Evolutionary conservation across 2,329 filamentous ascomycete genomes (phyloP), one percentile per base, ranked within the genome.

Genomic region (Simplicillium sp.): DNA sequence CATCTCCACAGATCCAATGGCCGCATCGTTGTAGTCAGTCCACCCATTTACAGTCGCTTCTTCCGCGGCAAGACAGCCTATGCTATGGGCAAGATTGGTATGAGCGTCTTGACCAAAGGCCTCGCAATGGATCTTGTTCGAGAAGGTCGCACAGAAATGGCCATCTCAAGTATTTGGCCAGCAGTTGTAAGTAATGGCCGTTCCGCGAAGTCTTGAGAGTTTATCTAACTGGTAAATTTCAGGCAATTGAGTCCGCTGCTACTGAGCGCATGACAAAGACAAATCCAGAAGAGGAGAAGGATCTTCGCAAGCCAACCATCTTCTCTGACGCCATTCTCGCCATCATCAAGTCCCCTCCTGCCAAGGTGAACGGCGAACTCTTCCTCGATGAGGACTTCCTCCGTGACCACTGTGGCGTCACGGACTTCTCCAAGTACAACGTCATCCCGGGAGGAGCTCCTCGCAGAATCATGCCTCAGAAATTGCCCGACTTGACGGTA

Each of bases 21-120:
- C 0, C 64, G 87, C 18, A 76, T 94, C 46, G 66, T 94, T 36
- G 83, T 92, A 41, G 82, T 94, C 41, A 84, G 80, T 53, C 87
- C 87, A 17, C 87, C 87, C 2, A 89, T 94, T 43, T 94, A 94
- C 60, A 84, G 77, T 47, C 72, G 87, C 25, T 94, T 94, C 61
- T 89, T 92, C 59, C 66, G 84, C 16, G 87, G 87, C 11, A 94
- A 94, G 71, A 85, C 86, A 2, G 85, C 83, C 12, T 94, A 94
- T 62, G 85, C 87, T 3, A 70, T 79, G 61, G 79, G 80, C 2
- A 92, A 92, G 56, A 73, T 90, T 3, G 84, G 71, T 35, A 94
- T 94, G 87, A 84, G 77, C 51, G 83, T 90, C 3, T 57, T 94
- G 35, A 87, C 83, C 0, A 86, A 87, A 56, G 87, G 87, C 0